phyloP scores from a whole-genome alignment of 179 eudicot genomes.

The Silene noctiflora region DNA sequence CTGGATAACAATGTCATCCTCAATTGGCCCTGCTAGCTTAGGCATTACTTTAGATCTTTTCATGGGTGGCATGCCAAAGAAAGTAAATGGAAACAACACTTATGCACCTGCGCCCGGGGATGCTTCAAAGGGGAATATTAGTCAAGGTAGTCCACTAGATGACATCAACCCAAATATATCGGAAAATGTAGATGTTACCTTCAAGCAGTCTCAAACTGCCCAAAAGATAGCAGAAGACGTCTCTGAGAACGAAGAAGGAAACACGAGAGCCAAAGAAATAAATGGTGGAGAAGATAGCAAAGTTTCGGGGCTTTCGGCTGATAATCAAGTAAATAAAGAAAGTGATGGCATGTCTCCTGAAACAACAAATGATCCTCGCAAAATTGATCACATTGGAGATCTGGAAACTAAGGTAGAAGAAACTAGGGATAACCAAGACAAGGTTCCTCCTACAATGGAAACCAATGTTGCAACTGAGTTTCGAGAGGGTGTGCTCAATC shows the following conservation, averaged over 20 bases:
- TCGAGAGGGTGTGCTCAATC: constrained; percentile 9
- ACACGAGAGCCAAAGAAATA: constrained; percentile 6
- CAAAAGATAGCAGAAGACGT: constrained; percentile 9
- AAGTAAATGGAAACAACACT: constrained; percentile 6
- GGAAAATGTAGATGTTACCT: constrained; percentile 18
- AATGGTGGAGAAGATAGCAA: constrained; percentile 16
- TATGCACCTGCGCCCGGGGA: constrained; percentile 10
- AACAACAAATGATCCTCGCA: not conserved
- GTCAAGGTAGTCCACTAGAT: constrained; percentile 7
- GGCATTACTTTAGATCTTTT: constrained; percentile 28
- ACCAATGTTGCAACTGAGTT: not conserved
- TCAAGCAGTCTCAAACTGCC: constrained; percentile 12
- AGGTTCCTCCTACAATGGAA: not conserved
- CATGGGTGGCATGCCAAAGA: constrained; percentile 30
- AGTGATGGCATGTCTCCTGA: constrained; percentile 7
- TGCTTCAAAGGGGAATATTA: constrained; percentile 3
- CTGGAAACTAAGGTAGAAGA: constrained; percentile 7
- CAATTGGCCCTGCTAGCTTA: constrained; percentile 24
- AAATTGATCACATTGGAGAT: constrained; percentile 9
- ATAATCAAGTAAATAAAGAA: not conserved
- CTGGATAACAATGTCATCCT: constrained; percentile 43
- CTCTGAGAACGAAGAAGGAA: constrained; percentile 9
- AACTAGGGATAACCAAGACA: constrained; percentile 2
- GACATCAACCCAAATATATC: constrained; percentile 12
- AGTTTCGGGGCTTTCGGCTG: not conserved